A percentile compares a stretch with the other conserved stretches of the same genome.
Evolutionary conservation across 176 grass and related monocot genomes (phyloP).

Genomic region (Juncus effusus): DNA sequence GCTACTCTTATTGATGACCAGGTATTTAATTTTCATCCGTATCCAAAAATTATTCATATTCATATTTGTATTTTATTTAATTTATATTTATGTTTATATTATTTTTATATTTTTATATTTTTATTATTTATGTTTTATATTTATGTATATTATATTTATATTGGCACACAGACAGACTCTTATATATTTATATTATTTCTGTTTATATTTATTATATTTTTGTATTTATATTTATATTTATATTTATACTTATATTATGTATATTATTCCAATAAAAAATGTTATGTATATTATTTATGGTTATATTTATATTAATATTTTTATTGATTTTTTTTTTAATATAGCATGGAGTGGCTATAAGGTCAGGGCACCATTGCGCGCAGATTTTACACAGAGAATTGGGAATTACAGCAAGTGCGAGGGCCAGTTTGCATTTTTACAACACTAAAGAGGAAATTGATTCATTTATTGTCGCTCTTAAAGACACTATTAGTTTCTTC

Average conservation of each 20-base stretch:
- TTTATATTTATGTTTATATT: too few relatives aligned
- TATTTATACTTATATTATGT: too few relatives aligned
- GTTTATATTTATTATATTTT: too few relatives aligned
- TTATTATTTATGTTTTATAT: neutral
- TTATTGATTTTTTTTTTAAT: conserved; percentile 27
- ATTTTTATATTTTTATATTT: too few relatives aligned
- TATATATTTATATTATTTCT: too few relatives aligned
- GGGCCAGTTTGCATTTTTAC: conserved; percentile 91
- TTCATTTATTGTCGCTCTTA: conserved; percentile 56
- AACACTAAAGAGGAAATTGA: conserved; percentile 91
- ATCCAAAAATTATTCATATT: too few relatives aligned
- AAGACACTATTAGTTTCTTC: conserved; percentile 62
- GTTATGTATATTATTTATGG: too few relatives aligned
- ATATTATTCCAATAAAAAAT: too few relatives aligned
- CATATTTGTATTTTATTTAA: too few relatives aligned
- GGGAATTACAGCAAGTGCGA: conserved; percentile 67
- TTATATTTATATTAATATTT: neutral
- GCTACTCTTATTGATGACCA: conserved; percentile 79
- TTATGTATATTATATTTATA: neutral
- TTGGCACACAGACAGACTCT: neutral
- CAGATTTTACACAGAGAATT: conserved; percentile 70
- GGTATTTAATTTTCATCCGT: conserved; percentile 33
- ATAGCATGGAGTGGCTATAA: conserved; percentile 78
- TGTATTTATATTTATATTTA: too few relatives aligned
- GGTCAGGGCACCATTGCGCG: conserved; percentile 92